These are phyloP conservation scores for Forsythia suspensa DNA, from an alignment of 257 asterid genomes.

Conservation along the genomic window DNA sequence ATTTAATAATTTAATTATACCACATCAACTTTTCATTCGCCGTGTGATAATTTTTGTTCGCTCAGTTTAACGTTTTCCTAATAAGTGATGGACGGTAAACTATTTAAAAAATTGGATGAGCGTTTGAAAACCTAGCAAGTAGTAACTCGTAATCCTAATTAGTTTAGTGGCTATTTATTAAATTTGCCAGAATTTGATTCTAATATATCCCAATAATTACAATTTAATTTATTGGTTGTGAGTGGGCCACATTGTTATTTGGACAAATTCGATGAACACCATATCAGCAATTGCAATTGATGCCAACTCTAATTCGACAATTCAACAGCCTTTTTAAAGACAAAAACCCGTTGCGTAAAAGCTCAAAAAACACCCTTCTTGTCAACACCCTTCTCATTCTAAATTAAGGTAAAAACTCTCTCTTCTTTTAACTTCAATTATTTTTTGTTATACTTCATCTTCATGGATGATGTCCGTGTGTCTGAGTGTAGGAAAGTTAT, in stretches of 20 bases:
- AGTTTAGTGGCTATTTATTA: no score
- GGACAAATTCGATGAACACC: background rate
- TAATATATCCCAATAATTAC: no score
- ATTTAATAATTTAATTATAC: no score
- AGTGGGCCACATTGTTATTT: background rate
- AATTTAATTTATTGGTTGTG: background rate
- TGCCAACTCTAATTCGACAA: background rate
- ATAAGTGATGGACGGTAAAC: no score
- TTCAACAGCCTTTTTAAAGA: background rate
- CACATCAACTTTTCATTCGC: no score
- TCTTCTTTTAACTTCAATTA: background rate
- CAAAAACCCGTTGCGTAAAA: background rate
- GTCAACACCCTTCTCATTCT: background rate
- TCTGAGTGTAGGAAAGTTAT: background rate
- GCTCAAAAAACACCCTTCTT: no score
- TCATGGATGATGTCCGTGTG: background rate
- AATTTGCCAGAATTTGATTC: no score
- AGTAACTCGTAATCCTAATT: no score
- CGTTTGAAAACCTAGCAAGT: no score
- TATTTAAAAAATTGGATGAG: no score
- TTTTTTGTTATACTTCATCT: background rate
- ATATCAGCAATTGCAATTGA: background rate
- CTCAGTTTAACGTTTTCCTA: no score
- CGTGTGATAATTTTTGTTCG: no score
- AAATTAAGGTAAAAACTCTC: background rate